These are phyloP conservation scores for Leptographium radiaticola DNA, from an alignment of 2,329 filamentous ascomycete genomes.

Conservation along the genomic window DNA sequence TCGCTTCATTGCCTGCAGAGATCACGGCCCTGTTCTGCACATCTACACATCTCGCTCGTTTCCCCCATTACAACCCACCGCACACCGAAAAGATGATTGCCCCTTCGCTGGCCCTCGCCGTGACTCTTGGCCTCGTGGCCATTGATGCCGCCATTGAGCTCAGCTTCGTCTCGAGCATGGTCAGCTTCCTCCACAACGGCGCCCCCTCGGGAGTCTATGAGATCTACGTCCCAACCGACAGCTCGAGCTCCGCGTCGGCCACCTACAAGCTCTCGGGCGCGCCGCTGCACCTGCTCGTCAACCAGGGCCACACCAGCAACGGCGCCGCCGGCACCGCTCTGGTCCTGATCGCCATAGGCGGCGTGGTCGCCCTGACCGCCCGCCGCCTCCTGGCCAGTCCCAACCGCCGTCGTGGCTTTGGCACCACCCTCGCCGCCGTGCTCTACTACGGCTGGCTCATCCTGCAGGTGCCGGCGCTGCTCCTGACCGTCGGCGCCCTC, in stretches of 20 bases:
- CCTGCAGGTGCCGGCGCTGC: slow-evolving; percentile 19
- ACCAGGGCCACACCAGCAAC: slow-evolving; percentile 29
- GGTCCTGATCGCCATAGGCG: slow-evolving; percentile 20
- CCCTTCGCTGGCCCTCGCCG: slow-evolving; percentile 6
- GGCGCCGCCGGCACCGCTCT: slow-evolving; percentile 25
- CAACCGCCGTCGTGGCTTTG: background rate
- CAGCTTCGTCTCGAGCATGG: slow-evolving; percentile 23
- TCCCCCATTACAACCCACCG: background rate
- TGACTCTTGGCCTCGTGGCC: slow-evolving; percentile 20
- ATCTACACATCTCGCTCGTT: background rate
- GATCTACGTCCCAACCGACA: slow-evolving; percentile 12
- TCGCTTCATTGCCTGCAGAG: too few relatives aligned
- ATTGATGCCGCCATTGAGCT: slow-evolving; percentile 25
- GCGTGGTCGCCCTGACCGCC: slow-evolving; percentile 17
- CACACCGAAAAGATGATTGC: slow-evolving; percentile 5
- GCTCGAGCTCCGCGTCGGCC: background rate
- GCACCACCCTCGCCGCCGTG: background rate
- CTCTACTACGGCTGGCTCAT: slow-evolving; percentile 23
- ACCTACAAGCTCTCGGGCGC: slow-evolving; percentile 17
- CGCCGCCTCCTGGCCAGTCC: background rate
- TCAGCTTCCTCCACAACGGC: slow-evolving; percentile 22
- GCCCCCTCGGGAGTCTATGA: slow-evolving; percentile 15
- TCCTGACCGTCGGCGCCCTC: slow-evolving; percentile 23
- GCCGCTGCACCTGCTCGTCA: slow-evolving; percentile 20
- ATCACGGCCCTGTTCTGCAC: too few relatives aligned